phyloP scores from a whole-genome alignment of 768 basidiomycete genomes.

The Leccinum longicurvipes region DNA sequence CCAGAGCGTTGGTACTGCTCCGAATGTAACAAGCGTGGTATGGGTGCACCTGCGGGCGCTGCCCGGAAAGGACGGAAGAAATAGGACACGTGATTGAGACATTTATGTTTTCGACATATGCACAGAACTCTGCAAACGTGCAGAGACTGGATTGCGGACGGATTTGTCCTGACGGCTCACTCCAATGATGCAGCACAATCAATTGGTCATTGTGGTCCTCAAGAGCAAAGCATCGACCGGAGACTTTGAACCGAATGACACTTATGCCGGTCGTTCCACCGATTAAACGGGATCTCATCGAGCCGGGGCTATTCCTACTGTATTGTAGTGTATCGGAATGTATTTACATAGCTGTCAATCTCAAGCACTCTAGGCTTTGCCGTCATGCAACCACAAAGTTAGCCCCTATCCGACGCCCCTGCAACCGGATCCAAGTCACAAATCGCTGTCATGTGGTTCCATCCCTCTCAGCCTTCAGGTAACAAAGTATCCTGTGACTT shows the following conservation, averaged over 20 bases:
- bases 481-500: slow-evolving; percentile 1
- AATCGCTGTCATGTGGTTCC: slow-evolving; percentile 4
- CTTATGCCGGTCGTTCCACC: background rate
- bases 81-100: slow-evolving; percentile 15
- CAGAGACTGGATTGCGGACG: background rate
- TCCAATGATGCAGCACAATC: background rate
- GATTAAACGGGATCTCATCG: background rate
- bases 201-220: background rate
- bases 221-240: background rate
- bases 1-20: slow-evolving; percentile 60
- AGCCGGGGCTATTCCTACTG: background rate
- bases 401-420: slow-evolving; percentile 8
- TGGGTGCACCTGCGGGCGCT: slow-evolving; percentile 30
- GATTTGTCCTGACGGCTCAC: slow-evolving; percentile 1
- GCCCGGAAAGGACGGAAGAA: slow-evolving; percentile 43
- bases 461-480: background rate
- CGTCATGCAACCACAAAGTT: background rate
- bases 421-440: background rate
- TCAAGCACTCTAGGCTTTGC: too few relatives aligned
- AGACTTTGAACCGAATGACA: background rate
- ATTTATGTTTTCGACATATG: background rate
- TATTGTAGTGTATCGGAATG: background rate
- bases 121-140: background rate
- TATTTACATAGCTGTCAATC: too few relatives aligned
- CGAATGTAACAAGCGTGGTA: slow-evolving; percentile 43